These are phyloP conservation scores for Pyrus hybrid DNA, from an alignment of 331 rosid species.

Conservation along the genomic window DNA sequence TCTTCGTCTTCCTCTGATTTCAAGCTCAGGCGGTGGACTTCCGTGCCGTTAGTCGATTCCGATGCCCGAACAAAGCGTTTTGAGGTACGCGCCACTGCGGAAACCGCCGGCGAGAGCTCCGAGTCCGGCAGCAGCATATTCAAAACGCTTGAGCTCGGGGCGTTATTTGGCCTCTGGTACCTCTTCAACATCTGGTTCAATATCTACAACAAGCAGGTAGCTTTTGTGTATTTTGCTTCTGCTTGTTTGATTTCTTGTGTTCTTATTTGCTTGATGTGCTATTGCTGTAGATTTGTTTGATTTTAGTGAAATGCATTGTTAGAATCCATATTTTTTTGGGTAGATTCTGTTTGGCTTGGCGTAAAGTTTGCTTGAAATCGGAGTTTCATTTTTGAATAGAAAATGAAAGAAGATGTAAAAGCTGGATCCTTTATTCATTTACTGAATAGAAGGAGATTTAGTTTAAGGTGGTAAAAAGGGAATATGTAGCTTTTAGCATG, in stretches of 20 bases:
- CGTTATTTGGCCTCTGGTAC: constrained; percentile 68
- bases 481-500: neutral
- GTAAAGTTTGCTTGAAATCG: neutral
- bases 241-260: neutral
- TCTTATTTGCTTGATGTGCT: neutral
- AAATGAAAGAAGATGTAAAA: neutral
- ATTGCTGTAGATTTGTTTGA: neutral
- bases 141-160: constrained; percentile 57
- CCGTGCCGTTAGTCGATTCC: constrained; percentile 17
- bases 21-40: constrained; percentile 40
- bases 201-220: constrained; percentile 88
- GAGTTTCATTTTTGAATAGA: neutral
- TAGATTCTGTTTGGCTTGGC: neutral
- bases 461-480: neutral
- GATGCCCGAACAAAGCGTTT: constrained; percentile 19
- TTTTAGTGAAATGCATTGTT: neutral
- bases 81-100: constrained; percentile 49
- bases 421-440: neutral
- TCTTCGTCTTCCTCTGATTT: constrained; percentile 31
- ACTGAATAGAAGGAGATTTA: neutral
- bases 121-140: constrained; percentile 14
- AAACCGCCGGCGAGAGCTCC: constrained; percentile 30
- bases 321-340: neutral
- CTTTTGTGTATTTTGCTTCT: neutral
- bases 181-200: constrained; percentile 83